phyloP scores from a whole-genome alignment of 345 rosid species.

The Brassica cretica region DNA sequence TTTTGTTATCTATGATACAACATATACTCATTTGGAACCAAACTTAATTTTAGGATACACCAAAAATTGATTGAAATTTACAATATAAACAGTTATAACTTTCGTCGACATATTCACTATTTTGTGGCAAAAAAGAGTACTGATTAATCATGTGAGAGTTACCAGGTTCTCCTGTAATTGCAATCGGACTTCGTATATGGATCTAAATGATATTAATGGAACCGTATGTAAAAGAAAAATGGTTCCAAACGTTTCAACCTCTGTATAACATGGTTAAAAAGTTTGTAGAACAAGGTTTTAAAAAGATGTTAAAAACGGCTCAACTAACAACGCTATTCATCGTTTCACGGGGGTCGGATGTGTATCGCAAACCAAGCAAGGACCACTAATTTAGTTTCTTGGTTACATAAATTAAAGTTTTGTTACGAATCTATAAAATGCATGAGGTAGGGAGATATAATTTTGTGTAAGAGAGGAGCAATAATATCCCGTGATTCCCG shows the following conservation, averaged over 20 bases:
- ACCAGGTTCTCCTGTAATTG: background rate
- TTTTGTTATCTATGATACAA: background rate
- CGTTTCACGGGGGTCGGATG: slow-evolving; percentile 42
- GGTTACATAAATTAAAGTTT: slow-evolving; percentile 18
- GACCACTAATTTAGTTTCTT: slow-evolving; percentile 28
- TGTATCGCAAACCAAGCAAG: slow-evolving; percentile 22
- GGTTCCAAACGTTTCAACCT: background rate
- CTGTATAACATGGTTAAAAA: no score
- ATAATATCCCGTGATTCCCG: slow-evolving; percentile 40
- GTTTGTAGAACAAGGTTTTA: background rate
- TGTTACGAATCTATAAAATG: slow-evolving; percentile 15
- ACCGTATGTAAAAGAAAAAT: background rate
- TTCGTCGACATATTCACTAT: background rate
- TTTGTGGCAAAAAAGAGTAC: background rate
- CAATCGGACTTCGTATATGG: background rate
- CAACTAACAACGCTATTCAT: slow-evolving; percentile 38
- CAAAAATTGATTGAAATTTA: background rate
- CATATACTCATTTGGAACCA: background rate
- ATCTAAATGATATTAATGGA: background rate
- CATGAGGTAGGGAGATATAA: background rate
- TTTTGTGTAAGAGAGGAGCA: slow-evolving; percentile 23
- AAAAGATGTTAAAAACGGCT: slow-evolving; percentile 6
- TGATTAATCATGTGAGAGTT: background rate
- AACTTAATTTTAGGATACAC: background rate
- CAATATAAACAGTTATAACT: background rate